These are phyloP conservation scores for Colletotrichum horii DNA, from an alignment of 2,329 filamentous ascomycete species.

Conservation along the genomic window DNA sequence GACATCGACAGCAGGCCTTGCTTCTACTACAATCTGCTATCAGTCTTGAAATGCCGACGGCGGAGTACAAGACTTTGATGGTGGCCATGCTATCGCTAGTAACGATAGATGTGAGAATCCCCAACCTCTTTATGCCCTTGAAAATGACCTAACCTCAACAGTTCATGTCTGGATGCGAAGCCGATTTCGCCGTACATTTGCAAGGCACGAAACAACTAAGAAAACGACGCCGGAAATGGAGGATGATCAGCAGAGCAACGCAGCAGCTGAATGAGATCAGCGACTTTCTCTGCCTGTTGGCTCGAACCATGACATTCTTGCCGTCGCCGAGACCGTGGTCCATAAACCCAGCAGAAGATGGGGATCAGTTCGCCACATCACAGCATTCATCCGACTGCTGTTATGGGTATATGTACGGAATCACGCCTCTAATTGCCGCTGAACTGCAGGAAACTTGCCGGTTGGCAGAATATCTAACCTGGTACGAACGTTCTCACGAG, in stretches of 20 bases:
- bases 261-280: conserved; percentile 2
- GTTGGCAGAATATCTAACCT: background rate
- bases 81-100: background rate
- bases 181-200: background rate
- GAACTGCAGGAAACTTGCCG: background rate
- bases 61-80: background rate
- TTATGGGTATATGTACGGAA: conserved; percentile 3
- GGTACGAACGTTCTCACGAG: background rate
- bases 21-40: background rate
- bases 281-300: background rate
- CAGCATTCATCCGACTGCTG: background rate
- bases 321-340: background rate
- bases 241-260: background rate
- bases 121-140: background rate
- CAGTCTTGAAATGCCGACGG: background rate
- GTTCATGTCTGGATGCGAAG: background rate
- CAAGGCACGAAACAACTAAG: background rate
- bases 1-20: background rate
- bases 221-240: background rate
- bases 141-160: background rate
- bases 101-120: background rate
- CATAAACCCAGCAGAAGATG: background rate
- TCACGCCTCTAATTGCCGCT: background rate
- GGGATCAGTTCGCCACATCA: background rate
- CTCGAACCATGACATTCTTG: background rate